A percentile compares a stretch with the other conserved stretches of the same genome.
Conservation (phyloP, 1,139 yeast species). For the Blastobotrys indianensis region DNA sequence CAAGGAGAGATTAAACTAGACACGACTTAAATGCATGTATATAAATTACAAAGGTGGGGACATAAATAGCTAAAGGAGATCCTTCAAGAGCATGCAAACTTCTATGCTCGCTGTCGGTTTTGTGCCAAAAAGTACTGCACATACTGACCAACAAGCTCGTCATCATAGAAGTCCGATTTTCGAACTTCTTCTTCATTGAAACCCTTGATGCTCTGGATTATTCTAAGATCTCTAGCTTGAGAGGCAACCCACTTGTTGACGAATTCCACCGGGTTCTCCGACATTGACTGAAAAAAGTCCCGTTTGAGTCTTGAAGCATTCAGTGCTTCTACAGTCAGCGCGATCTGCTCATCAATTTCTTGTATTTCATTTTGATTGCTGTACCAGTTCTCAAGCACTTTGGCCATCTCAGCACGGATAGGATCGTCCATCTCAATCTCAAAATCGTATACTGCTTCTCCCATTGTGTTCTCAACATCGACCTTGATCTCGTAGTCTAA, state of each 20-base stretch:
- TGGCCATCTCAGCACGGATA: constrained; percentile 41
- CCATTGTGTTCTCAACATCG: constrained; percentile 69
- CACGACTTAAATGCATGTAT: neutral
- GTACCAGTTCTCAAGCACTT: constrained; percentile 40
- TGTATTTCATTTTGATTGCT: constrained; percentile 48
- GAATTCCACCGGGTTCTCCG: constrained; percentile 72
- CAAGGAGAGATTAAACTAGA: no score
- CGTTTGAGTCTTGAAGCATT: constrained; percentile 58
- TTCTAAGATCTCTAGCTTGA: constrained; percentile 69
- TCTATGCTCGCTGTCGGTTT: neutral
- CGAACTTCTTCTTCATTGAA: constrained; percentile 88
- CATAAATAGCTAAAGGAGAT: neutral
- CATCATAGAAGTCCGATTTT: constrained; percentile 72
- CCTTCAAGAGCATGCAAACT: no score
- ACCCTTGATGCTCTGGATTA: constrained; percentile 79
- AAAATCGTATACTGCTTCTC: constrained; percentile 74
- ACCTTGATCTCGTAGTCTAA: constrained; percentile 72
- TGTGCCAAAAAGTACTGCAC: constrained; percentile 50
- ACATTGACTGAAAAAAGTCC: constrained; percentile 67
- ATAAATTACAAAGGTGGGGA: neutral
- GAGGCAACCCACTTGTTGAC: constrained; percentile 66
- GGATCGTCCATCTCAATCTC: constrained; percentile 57
- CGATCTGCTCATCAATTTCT: constrained; percentile 54
- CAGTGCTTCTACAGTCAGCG: constrained; percentile 58
- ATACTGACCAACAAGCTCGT: constrained; percentile 69